phyloP scores from a whole-genome alignment of 768 basidiomycete genomes.

The Boletus reticuloceps region DNA sequence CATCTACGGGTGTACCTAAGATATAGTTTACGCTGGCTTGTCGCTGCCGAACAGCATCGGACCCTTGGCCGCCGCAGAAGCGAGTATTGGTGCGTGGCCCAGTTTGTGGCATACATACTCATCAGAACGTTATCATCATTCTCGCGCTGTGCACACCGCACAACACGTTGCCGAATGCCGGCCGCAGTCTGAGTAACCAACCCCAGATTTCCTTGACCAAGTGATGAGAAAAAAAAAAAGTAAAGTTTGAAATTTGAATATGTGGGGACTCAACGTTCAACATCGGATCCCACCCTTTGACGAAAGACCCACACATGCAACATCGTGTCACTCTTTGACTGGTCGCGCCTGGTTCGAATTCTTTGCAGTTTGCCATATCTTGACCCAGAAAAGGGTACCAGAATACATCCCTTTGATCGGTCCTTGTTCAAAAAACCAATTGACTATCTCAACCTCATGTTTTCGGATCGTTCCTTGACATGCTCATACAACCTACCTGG shows the following conservation, averaged over 20 bases:
- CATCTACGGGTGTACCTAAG: neutral
- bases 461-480: slow-evolving; percentile 4
- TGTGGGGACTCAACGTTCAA: neutral
- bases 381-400: neutral
- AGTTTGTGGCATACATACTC: neutral
- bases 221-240: slow-evolving; percentile 2
- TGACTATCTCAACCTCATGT: slow-evolving; percentile 11
- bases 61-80: neutral
- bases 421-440: slow-evolving; percentile 3
- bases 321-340: neutral
- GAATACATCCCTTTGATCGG: neutral
- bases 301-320: neutral
- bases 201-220: neutral
- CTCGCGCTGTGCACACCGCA: neutral
- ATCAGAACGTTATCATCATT: neutral
- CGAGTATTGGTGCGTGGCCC: neutral
- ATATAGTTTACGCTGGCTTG: too few species aligned
- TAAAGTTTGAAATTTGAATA: slow-evolving; percentile 5
- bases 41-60: neutral
- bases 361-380: neutral
- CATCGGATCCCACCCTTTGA: neutral
- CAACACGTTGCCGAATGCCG: neutral
- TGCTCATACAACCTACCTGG: neutral
- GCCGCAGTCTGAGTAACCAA: neutral
- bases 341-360: neutral